Evolutionary conservation across 106 monocot genomes (phyloP).

Genomic region (Hemerocallis citrina): DNA sequence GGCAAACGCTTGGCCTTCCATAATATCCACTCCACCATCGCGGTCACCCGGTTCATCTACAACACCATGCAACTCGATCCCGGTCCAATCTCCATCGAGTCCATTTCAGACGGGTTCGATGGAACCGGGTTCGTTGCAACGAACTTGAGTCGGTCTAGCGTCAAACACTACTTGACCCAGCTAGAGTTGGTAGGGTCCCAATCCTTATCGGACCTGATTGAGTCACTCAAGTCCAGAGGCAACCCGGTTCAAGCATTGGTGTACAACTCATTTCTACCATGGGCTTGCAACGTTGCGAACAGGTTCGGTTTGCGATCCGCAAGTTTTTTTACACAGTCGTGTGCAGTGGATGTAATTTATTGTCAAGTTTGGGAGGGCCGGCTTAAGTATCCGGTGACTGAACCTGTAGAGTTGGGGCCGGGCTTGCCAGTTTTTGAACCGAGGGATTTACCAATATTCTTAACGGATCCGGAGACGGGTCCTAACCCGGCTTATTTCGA

Average conservation of each 20-base stretch:
- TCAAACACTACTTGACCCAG: constrained; percentile 25
- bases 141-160: background rate
- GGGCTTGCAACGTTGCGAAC: constrained; percentile 35
- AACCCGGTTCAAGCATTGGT: constrained; percentile 28
- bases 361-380: constrained; percentile 20
- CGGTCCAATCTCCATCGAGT: constrained; percentile 12
- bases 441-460: constrained; percentile 35
- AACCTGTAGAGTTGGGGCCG: constrained; percentile 8
- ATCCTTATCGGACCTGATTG: constrained; percentile 22
- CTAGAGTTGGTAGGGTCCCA: constrained; percentile 30
- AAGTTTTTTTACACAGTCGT: constrained; percentile 54
- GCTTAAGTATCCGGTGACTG: constrained; percentile 9
- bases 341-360: constrained; percentile 30
- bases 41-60: constrained; percentile 39
- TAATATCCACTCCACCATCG: constrained; percentile 24
- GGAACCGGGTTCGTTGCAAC: constrained; percentile 19
- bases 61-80: constrained; percentile 1
- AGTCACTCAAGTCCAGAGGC: constrained; percentile 3
- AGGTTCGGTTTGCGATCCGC: constrained; percentile 15
- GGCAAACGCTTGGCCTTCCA: constrained; percentile 39
- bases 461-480: constrained; percentile 2
- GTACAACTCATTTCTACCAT: constrained; percentile 42
- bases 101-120: constrained; percentile 74
- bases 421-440: constrained; percentile 15
- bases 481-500: constrained; percentile 19